Evolutionary conservation across 495 filamentous ascomycete genomes (phyloP), one percentile per base, ranked within the genome.

Genomic region (Neurospora discreta): DNA sequence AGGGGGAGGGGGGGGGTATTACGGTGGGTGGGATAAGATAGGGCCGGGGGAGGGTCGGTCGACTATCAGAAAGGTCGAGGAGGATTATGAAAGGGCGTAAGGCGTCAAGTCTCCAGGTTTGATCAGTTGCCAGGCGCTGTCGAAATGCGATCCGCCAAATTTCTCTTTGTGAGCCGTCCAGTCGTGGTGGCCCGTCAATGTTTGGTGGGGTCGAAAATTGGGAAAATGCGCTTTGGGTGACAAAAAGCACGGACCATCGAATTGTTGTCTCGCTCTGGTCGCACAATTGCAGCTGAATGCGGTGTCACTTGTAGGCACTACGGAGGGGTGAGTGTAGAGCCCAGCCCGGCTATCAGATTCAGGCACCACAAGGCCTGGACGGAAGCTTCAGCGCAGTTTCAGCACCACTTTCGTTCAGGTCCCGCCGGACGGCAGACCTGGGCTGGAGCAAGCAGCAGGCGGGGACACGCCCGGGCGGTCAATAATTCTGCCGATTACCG

Each of bases 161-260:
- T 78, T 77, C 75, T 44, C 75, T 72, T 73, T 71, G 68, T 69
- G 72, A 74, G 69, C 70, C 33, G 52, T 60, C 52, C 52, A 60
- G 52, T 60, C 15, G 38, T 36, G 33, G 23, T 60, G 52, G 52
- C 52, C 52, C 52, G 52, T 75, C 70, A 74, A 74, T 78, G 73
- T 77, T 60, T 80, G 75, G 78, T 80, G 78, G 78, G 78, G 78
- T 80, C 76, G 74, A 80, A 80, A 80, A 74, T 78, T 78, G 77
- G 72, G 69, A 78, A 78, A 77, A 43, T 77, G 75, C 74, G 73
- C 52, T 71, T 23, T 58, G 33, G 65, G 46, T 68, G 71, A 70
- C 68, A 16, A 40, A 11, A 52, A 44, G 46, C 42, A 38, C 60
- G 60, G 13, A 18, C 16, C 33, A 67, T 26, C 65, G 23, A 39